A percentile compares a stretch with the other conserved stretches of the same genome.
Evolutionary conservation across 2,329 filamentous ascomycete genomes (phyloP).

Genomic region (Pezicula carpinea): DNA sequence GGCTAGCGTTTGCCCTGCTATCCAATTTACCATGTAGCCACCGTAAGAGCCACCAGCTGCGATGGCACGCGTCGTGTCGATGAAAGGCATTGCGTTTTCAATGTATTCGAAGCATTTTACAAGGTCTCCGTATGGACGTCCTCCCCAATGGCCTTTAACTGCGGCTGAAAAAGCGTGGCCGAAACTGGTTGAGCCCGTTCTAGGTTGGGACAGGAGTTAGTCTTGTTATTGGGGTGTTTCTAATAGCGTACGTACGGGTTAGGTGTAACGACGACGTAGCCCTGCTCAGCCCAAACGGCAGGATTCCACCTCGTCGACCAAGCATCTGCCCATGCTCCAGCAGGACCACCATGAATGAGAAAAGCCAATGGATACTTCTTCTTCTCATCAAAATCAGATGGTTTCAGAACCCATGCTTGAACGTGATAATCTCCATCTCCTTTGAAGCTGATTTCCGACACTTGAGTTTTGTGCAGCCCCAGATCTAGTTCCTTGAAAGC

Average conservation of each 20-base stretch:
- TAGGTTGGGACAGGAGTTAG: not conserved
- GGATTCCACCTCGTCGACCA: conserved; percentile 85
- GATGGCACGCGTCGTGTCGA: conserved; percentile 64
- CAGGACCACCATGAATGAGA: conserved; percentile 77
- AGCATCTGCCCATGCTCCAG: conserved; percentile 68
- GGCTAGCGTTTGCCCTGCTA: conserved; percentile 77
- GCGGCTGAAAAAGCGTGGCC: conserved; percentile 66
- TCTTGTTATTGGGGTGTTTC: no score
- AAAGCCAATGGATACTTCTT: conserved; percentile 74
- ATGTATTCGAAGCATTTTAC: conserved; percentile 73
- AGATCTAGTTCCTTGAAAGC: not conserved
- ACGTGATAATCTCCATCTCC: conserved; percentile 56
- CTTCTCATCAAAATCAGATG: conserved; percentile 51
- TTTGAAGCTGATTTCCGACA: conserved; percentile 62
- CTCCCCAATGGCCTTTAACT: conserved; percentile 41
- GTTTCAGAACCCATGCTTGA: conserved; percentile 56
- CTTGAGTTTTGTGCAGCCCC: conserved; percentile 36
- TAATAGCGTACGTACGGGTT: conserved; percentile 47
- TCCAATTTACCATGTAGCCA: conserved; percentile 81
- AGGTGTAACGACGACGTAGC: conserved; percentile 73
- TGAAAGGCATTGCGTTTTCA: conserved; percentile 54
- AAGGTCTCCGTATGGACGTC: conserved; percentile 69
- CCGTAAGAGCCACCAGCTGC: conserved; percentile 70
- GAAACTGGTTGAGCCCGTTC: conserved; percentile 72
- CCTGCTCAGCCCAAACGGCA: conserved; percentile 78